phyloP scores from a whole-genome alignment of 768 basidiomycete species.

The Leccinum ochraceum region DNA sequence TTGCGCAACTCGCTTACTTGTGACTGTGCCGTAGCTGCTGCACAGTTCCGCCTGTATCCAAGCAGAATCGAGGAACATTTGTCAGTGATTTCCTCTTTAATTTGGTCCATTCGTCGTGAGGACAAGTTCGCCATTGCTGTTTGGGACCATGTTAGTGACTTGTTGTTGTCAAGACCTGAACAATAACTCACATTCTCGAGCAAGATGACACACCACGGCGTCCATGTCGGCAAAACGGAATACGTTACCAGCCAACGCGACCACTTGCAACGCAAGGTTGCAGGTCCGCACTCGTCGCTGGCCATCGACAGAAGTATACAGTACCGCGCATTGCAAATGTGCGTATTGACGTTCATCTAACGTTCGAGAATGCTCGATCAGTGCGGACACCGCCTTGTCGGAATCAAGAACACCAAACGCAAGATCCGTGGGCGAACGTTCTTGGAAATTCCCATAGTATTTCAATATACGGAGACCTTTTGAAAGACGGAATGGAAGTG shows the following conservation, averaged over 20 bases:
- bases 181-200: constrained; percentile 68
- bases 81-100: constrained; percentile 84
- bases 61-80: constrained; percentile 78
- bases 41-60: constrained; percentile 88
- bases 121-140: constrained; percentile 70
- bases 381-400: constrained; percentile 74
- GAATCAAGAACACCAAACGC: constrained; percentile 80
- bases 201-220: constrained; percentile 67
- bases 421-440: constrained; percentile 67
- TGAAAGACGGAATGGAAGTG: constrained; percentile 6
- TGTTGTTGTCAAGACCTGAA: background rate
- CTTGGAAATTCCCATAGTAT: constrained; percentile 75
- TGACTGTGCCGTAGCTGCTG: constrained; percentile 68
- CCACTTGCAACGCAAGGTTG: constrained; percentile 84
- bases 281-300: constrained; percentile 80
- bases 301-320: constrained; percentile 81
- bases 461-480: constrained; percentile 63
- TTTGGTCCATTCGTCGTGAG: constrained; percentile 62
- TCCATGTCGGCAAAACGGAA: constrained; percentile 94
- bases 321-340: constrained; percentile 80
- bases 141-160: background rate
- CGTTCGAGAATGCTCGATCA: constrained; percentile 69
- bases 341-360: constrained; percentile 74
- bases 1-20: constrained; percentile 55
- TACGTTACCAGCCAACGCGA: constrained; percentile 83